Evolutionary conservation across 192 early-diverging fungal genomes (phyloP).

Genomic region (Umbelopsis sp.): DNA sequence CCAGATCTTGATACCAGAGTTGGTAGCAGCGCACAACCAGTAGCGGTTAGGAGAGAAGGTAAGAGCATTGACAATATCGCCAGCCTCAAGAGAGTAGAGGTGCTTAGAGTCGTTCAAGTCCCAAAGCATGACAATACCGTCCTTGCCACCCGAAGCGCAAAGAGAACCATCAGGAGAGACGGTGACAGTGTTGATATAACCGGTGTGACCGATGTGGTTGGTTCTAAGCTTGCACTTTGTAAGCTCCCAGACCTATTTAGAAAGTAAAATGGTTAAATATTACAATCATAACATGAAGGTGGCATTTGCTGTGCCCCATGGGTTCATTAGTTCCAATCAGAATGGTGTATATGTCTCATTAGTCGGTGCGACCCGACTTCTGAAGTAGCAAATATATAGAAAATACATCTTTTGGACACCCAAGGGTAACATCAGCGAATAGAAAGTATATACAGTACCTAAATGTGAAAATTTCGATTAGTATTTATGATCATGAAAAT

Average conservation of each 20-base stretch:
- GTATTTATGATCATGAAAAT: not conserved
- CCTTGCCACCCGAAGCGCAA: slow-evolving; percentile 99
- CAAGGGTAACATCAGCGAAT: not conserved
- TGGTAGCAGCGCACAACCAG: slow-evolving; percentile 99
- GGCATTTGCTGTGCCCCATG: not conserved
- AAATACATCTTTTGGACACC: slow-evolving; percentile 8
- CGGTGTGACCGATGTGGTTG: slow-evolving; percentile 99
- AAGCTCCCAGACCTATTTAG: slow-evolving; percentile 85
- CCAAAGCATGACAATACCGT: slow-evolving; percentile 99
- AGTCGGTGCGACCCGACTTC: not conserved
- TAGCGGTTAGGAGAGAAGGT: slow-evolving; percentile 99
- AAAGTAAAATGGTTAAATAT: not conserved
- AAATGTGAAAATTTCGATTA: not conserved
- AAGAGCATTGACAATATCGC: slow-evolving; percentile 93
- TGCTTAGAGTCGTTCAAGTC: slow-evolving; percentile 99
- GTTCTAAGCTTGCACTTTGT: slow-evolving; percentile 98
- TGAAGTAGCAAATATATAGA: slow-evolving; percentile 17
- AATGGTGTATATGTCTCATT: slow-evolving; percentile 15
- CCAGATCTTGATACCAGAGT: slow-evolving; percentile 98
- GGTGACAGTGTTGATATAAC: slow-evolving; percentile 96
- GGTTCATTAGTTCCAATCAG: slow-evolving; percentile 5
- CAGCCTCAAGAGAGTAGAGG: slow-evolving; percentile 98
- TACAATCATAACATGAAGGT: not conserved
- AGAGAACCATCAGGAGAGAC: slow-evolving; percentile 97
- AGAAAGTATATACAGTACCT: not conserved